Evolutionary conservation across 106 monocot genomes (phyloP).

Genomic region (Amphibolis antarctica): DNA sequence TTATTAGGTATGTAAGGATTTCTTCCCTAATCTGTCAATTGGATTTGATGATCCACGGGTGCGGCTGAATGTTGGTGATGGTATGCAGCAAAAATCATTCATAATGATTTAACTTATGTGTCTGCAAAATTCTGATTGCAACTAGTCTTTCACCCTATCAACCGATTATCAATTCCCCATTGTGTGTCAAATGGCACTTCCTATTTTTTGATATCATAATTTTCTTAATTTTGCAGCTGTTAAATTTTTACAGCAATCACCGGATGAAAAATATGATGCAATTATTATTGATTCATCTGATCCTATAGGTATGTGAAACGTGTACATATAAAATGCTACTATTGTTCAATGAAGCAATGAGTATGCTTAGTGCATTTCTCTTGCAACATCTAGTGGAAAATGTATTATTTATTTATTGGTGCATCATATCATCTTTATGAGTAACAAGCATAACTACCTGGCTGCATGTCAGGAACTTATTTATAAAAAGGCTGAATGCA

Average conservation of each 20-base stretch:
- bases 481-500: too few species aligned
- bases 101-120: not conserved
- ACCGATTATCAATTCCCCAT: not conserved
- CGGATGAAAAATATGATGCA: constrained; percentile 78
- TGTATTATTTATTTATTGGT: too few species aligned
- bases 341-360: not conserved
- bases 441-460: too few species aligned
- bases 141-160: not conserved
- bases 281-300: constrained; percentile 98
- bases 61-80: constrained; percentile 83
- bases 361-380: not conserved
- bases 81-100: constrained; percentile 20
- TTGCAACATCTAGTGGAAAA: not conserved
- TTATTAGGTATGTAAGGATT: constrained; percentile 60
- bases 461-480: too few species aligned
- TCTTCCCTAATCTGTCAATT: constrained; percentile 67
- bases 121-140: not conserved
- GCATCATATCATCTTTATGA: too few species aligned
- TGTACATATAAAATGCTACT: not conserved
- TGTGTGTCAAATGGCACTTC: not conserved
- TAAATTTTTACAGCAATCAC: constrained; percentile 53
- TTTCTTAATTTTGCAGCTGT: constrained; percentile 40
- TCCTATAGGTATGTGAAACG: constrained; percentile 45
- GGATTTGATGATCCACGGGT: constrained; percentile 97
- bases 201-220: not conserved